Evolutionary conservation across 257 asterid genomes (phyloP), one percentile per base, ranked within the genome.

Genomic region (Pogostemon cablin): DNA sequence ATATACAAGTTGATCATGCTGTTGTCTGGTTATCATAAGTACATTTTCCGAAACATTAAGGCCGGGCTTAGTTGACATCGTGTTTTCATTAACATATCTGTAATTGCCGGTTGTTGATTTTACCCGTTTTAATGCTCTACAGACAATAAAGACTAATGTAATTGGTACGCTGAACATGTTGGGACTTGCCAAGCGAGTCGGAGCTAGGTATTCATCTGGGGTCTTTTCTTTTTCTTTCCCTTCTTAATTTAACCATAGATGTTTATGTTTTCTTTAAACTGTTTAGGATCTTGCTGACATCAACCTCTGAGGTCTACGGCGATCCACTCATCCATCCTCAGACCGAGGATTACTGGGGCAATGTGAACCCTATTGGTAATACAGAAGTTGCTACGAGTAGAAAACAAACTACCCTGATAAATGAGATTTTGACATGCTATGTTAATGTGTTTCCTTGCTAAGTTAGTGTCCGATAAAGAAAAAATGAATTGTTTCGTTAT

Each of bases 311-410:
- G 81, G 98, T 93, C 40, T 93, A 93, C 60, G 98, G 98, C 7
- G 98, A 93, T 83, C 98, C 98, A 9, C 93, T 93, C 48, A 84
- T 88, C 73, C 97, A 93, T 78, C 98, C 98, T 68, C 98, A 93
- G 79, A 85, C 81, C 2, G 98, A 93, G 74, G 81, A 81, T 68
- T 93, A 90, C 71, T 93, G 98, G 98, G 98, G 98, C 65, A 93
- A 93, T 75, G 98, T 90, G 48, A 93, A 93, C 81, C 98, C 98
- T 5, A 93, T 93, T 32, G 98, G 98, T 92, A 87, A 49, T 57
- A 48, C 47, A 5, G 20, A 65, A 35, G n/a, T 44, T 17, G 1
- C n/a, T 62, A 3, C 38, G 53, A 42, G 48, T 53, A 41, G 44
- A 55, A 9, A 3, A 37, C 11, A 42, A 34, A 55, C 20, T 7